Percentiles rank a stretch among this genome's conserved stretches.
Evolutionary conservation across 768 basidiomycete species (phyloP).

Genomic region (Xerocomus spinulosus): DNA sequence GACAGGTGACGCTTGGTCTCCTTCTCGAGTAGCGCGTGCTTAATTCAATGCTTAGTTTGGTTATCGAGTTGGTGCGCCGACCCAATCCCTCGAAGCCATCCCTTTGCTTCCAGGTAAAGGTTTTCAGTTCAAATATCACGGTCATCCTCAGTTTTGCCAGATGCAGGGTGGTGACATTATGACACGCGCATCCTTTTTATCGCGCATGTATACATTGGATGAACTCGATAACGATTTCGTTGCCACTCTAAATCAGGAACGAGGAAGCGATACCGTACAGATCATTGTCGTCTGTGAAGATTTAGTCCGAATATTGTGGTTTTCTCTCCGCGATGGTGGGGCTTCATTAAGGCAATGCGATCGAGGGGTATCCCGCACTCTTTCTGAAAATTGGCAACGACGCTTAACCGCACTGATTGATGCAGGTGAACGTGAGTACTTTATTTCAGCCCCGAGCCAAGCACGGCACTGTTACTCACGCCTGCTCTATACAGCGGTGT

Average conservation of each 20-base stretch:
- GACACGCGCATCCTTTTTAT: slow-evolving; percentile 16
- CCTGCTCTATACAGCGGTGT: slow-evolving; percentile 1
- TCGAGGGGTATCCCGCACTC: slow-evolving; percentile 11
- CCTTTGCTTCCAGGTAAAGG: slow-evolving; percentile 20
- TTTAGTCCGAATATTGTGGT: slow-evolving; percentile 27
- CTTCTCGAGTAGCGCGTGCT: not conserved
- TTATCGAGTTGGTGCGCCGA: slow-evolving; percentile 20
- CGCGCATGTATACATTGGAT: slow-evolving; percentile 11
- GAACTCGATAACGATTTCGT: slow-evolving; percentile 17
- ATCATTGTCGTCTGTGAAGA: slow-evolving; percentile 22
- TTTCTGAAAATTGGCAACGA: slow-evolving; percentile 18
- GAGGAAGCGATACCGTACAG: slow-evolving; percentile 25
- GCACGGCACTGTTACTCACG: slow-evolving; percentile 1
- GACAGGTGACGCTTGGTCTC: slow-evolving; percentile 12
- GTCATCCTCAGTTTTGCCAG: slow-evolving; percentile 11
- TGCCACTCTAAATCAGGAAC: slow-evolving; percentile 17
- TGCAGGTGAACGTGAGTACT: slow-evolving; percentile 20
- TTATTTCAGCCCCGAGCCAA: not conserved
- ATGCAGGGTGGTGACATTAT: slow-evolving; percentile 23
- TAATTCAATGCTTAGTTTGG: slow-evolving; percentile 14
- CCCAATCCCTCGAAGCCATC: slow-evolving; percentile 11
- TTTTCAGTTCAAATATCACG: not conserved
- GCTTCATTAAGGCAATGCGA: slow-evolving; percentile 16
- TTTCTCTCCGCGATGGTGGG: slow-evolving; percentile 27
- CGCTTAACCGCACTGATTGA: slow-evolving; percentile 12